Evolutionary conservation across 345 rosid species (phyloP).

Genomic region (Citrus inodora): DNA sequence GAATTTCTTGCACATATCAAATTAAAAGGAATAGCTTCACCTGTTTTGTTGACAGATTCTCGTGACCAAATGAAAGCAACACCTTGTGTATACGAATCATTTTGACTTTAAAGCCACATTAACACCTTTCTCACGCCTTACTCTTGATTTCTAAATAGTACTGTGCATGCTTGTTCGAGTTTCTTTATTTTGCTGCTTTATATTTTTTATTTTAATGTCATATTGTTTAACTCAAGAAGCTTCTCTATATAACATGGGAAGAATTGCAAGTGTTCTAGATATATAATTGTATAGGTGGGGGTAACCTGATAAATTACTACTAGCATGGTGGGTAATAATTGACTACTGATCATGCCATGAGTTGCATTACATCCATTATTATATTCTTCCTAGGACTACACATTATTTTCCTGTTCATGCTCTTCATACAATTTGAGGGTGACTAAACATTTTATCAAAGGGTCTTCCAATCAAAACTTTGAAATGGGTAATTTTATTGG

Average conservation of each 20-base stretch:
- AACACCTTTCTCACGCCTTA: conserved; percentile 16
- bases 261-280: background rate
- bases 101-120: conserved; percentile 9
- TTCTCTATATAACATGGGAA: background rate
- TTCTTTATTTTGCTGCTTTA: background rate
- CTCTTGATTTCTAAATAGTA: background rate
- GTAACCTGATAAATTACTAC: background rate
- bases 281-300: no score
- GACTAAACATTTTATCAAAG: background rate
- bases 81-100: background rate
- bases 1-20: no score
- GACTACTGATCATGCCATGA: background rate
- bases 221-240: background rate
- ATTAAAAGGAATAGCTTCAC: conserved; percentile 10
- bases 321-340: background rate
- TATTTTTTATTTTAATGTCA: background rate
- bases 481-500: background rate
- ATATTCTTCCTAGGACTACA: background rate
- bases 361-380: background rate
- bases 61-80: conserved; percentile 18
- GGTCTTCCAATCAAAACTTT: background rate
- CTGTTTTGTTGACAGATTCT: conserved; percentile 22
- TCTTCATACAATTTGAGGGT: background rate
- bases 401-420: background rate
- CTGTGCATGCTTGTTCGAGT: background rate